Evolutionary conservation across 257 asterid species (phyloP), one percentile per base, ranked within the genome.

Genomic region (Knoxia roxburghii): DNA sequence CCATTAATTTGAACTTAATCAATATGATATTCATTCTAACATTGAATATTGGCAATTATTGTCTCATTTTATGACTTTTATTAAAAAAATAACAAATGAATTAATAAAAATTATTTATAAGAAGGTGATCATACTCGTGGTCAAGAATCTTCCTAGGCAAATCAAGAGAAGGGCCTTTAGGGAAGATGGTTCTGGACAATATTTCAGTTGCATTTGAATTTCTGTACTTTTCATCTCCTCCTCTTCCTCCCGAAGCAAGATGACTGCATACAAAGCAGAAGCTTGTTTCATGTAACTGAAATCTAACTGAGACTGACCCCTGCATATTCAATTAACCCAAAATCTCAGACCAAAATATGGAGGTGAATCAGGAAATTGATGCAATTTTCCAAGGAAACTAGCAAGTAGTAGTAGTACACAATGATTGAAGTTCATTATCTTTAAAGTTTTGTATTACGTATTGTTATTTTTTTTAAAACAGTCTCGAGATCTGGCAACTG

Each of bases 101-200:
- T 37, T 37, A 37, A 37, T 37, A 37, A 4, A 37, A 3, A 37
- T 3, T 37, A 68, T 12, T 1, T 18, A 55, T 24, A 24, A 37
- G 8, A 18, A 46, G 7, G 53, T 40, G 43, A 18, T 78, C 84
- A 29, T 81, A 86, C 93, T 86, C 87, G 7, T 86, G 93, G 50
- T 82, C 78, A 41, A 83, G 78, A 73, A 86, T 84, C 60, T 75
- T 82, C 30, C 71, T 58, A 8, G 92, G 93, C 71, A 86, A 80
- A 78, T 82, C 77, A 56, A 57, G 78, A 8, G 72, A 75, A 68
- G 80, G 72, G 68, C 87, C 83, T 66, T 54, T 81, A 0, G 93
- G 82, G 30, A 86, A 86, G 39, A 30, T 61, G 3, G 93, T 80
- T 58, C 93, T 61, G 3, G 86, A 77, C 45, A 86, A 61, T 50